Evolutionary conservation across 208 protist species (phyloP).

Genomic region (Zelonia costaricensis): DNA sequence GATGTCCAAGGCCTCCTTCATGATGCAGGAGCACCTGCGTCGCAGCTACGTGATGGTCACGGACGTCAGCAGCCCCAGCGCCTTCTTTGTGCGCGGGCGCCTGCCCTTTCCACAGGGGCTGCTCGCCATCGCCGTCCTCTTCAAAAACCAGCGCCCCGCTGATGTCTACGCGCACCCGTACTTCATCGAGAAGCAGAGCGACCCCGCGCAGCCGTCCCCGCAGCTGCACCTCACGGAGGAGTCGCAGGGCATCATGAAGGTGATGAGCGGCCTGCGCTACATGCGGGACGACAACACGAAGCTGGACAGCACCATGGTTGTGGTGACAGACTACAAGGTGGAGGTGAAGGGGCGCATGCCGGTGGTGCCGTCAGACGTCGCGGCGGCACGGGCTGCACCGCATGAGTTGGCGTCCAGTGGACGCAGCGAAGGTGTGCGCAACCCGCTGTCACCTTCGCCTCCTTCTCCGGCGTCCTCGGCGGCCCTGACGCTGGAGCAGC

Average conservation of each 20-base stretch:
- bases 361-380: slow-evolving; percentile 10
- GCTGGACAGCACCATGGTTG: slow-evolving; percentile 83
- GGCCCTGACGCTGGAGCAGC: slow-evolving; percentile 22
- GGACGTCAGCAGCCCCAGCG: slow-evolving; percentile 47
- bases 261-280: slow-evolving; percentile 79
- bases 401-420: no score
- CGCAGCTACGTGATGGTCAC: slow-evolving; percentile 65
- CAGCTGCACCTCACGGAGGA: slow-evolving; percentile 89
- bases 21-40: slow-evolving; percentile 86
- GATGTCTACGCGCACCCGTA: slow-evolving; percentile 86
- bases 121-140: slow-evolving; percentile 51
- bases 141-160: slow-evolving; percentile 55
- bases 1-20: slow-evolving; percentile 82
- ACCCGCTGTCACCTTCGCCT: neutral
- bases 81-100: slow-evolving; percentile 70
- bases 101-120: slow-evolving; percentile 78
- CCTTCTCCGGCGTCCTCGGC: neutral
- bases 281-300: slow-evolving; percentile 82
- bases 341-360: slow-evolving; percentile 55
- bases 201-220: slow-evolving; percentile 78
- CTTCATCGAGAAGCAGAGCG: slow-evolving; percentile 88
- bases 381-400: slow-evolving; percentile 14
- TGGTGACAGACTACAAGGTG: slow-evolving; percentile 71
- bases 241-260: slow-evolving; percentile 79
- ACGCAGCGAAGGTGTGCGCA: neutral